Evolutionary conservation across 768 basidiomycete genomes (phyloP).

Genomic region (Lanmaoa rubissima): DNA sequence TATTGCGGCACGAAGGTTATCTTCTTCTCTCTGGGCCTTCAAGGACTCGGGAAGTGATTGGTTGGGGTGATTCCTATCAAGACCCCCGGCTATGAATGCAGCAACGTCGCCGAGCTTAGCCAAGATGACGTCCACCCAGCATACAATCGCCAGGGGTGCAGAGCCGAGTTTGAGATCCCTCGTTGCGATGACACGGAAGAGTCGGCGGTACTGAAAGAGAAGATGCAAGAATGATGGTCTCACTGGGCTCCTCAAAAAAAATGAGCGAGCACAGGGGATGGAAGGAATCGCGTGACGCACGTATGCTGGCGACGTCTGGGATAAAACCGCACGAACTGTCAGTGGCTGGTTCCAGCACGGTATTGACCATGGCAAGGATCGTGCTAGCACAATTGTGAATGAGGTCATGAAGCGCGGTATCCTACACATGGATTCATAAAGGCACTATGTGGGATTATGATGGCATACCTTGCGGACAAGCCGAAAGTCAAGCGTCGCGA

Average conservation of each 20-base stretch:
- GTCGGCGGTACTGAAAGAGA: conserved; percentile 52
- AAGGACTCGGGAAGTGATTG: conserved; percentile 29
- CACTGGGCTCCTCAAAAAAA: conserved; percentile 25
- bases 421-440: conserved; percentile 24
- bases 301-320: conserved; percentile 14
- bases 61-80: conserved; percentile 9
- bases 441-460: neutral
- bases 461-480: conserved; percentile 28
- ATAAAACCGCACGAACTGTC: conserved; percentile 9
- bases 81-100: conserved; percentile 31
- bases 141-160: conserved; percentile 41
- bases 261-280: conserved; percentile 2
- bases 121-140: conserved; percentile 65
- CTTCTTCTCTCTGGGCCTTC: conserved; percentile 45
- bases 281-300: conserved; percentile 13
- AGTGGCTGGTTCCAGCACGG: conserved; percentile 10
- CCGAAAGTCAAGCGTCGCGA: conserved; percentile 30
- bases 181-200: conserved; percentile 46
- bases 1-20: conserved; percentile 54
- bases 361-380: conserved; percentile 33
- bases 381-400: conserved; percentile 35
- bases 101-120: conserved; percentile 46
- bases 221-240: conserved; percentile 30
- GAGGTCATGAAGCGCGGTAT: conserved; percentile 31
- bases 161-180: conserved; percentile 25